Base-by-base conservation (phyloP, 192 early-diverging fungal genomes). In the Backusella parvicylindrica region DNA sequence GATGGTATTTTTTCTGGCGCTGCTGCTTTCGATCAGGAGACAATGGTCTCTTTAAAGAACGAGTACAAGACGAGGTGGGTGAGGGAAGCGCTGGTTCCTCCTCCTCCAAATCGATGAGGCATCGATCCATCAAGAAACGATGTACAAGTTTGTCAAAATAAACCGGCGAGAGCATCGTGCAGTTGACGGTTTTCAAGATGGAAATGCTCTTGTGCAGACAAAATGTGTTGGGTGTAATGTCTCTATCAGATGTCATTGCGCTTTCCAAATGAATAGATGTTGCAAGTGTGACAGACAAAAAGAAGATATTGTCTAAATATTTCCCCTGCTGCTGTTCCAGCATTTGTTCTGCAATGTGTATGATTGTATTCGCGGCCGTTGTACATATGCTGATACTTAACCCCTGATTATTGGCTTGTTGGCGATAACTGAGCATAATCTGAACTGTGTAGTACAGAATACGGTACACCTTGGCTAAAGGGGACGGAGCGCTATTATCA, bases 281-380 rank as follows among this genome's bases (percentile, higher is more conserved):
- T 23, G 68, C 40, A 6, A 70, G 28, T 70, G 68, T 47, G 12
- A 70, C 23, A 0, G 68, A 70, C 26, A 38, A 70, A 28, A 18
- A 47, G 28, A 70, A 70, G 2, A 70, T 3, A 43, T 70, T 70
- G 41, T 70, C 9, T 31, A 70, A 26, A 30, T 18, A 70, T 16
- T 30, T 70, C 3, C 31, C 23, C 18, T 70, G 68, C 28, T 37
- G 23, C 9, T 41, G 41, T 23, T 70, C 68, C 26, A 76, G 18
- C 81, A 82, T 82, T 43, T 82, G 77, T 50, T 78, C 81, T 65
- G 77, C 74, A 28, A 82, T 73, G n/a, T 82, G 77, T 33, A 77
- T 76, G n/a, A 82, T 79, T 21, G 64, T 79, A 26, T 75, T 79
- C 11, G 77, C 71, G 3, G 81, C 77, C n/a, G 26, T 74, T 43